A percentile compares a stretch with the other conserved stretches of the same genome.
Conservation (phyloP, 2,329 filamentous ascomycete species). For the Cordyceps javanica region DNA sequence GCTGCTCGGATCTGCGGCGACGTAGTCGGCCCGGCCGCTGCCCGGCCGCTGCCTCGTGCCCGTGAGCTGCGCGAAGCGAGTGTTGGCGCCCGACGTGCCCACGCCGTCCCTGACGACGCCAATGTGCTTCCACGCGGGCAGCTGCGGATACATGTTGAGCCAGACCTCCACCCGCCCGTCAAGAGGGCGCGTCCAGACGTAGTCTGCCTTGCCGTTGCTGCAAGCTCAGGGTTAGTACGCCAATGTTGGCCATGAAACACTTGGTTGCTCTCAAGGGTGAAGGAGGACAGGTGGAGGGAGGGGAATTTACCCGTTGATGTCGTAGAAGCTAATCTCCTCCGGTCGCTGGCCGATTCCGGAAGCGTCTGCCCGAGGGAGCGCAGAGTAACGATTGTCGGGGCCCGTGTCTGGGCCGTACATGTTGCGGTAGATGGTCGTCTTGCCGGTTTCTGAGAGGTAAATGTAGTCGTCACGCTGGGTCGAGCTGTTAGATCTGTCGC, state of each 20-base stretch:
- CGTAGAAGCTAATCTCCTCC: conserved; percentile 17
- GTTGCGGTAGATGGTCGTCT: conserved; percentile 15
- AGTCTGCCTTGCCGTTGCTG: conserved; percentile 18
- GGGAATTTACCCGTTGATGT: conserved; percentile 15
- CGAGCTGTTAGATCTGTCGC: background rate
- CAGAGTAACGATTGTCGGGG: background rate
- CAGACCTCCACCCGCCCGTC: conserved; percentile 15
- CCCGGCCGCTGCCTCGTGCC: background rate
- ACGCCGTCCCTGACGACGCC: conserved; percentile 14
- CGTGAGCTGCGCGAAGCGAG: conserved; percentile 12
- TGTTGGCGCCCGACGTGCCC: conserved; percentile 17
- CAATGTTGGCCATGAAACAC: background rate
- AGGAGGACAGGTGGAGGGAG: background rate
- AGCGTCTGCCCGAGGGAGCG: conserved; percentile 13
- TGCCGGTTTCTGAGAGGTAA: conserved; percentile 11
- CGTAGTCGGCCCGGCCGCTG: background rate
- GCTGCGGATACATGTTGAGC: conserved; percentile 17
- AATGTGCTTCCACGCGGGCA: conserved; percentile 14
- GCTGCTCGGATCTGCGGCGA: background rate
- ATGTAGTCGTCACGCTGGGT: conserved; percentile 16
- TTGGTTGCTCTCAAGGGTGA: background rate
- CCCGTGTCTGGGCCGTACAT: background rate
- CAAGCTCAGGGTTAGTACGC: background rate
- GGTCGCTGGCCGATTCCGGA: conserved; percentile 15
- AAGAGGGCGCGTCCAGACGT: conserved; percentile 16